Evolutionary conservation across 176 grass and related monocot genomes (phyloP), one percentile per base, ranked within the genome.

Genomic region (Triticum turgidum): DNA sequence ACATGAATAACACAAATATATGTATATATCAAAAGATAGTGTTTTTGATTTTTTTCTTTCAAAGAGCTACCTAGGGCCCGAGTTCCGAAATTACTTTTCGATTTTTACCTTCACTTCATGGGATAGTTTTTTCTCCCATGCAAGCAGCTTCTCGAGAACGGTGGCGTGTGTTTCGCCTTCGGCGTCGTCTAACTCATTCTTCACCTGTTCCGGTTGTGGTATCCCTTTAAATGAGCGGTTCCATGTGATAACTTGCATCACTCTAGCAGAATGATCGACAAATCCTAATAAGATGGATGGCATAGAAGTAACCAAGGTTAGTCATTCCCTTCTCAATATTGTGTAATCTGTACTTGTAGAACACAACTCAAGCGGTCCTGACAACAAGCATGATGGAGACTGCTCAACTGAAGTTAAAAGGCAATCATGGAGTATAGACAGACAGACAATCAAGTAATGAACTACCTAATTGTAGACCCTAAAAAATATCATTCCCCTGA

Each of bases 231-330:
- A 90, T 34, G 97, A 99, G 22, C 87, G 93, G 77, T 99, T 94
- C 97, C 97, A 99, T 25, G 97, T 96, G 80, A 96, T 99, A 70
- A 88, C 97, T 88, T 87, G 88, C 94, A 96, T 93, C 58, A 99
- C 91, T 87, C 87, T 94, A 39, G 90, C 89, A 77, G 97, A 96
- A 91, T 99, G 90, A 70, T 99, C 92, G 39, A 99, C 93, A 89
- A 91, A 94, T 88, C 87, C 94, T 99, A 81, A 69, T 52, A 49
- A 76, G 12, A 91, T 45, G 76, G 35, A 75, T 59, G 35, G 30
- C 5, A 32, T 18, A n/a, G 4, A 85, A 78, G 22, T 22, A 61
- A 77, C 22, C 13, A 61, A 49, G 44, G 59, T 59, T 79, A 52
- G 2, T 2, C 3, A 5, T 38, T 64, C 67, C 38, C 0, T 79